These are phyloP conservation scores for Ophiocordyceps camponoti-leonardi DNA, from an alignment of 2,329 filamentous ascomycete genomes.

Conservation along the genomic window DNA sequence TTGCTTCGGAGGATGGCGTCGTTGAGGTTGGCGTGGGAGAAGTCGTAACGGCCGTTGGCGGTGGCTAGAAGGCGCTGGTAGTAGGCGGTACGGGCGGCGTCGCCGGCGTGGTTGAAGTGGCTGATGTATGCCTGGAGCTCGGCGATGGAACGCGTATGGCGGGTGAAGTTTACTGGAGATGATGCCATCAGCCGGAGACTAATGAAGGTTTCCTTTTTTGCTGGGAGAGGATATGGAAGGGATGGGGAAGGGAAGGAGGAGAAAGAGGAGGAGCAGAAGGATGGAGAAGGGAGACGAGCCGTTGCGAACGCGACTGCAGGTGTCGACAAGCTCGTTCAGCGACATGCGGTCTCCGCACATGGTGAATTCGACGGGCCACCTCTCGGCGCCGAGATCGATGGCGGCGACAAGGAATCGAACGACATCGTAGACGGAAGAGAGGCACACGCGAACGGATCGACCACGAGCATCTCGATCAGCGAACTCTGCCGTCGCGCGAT, in stretches of 20 bases:
- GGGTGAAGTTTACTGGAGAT: conserved; percentile 19
- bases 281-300: conserved; percentile 11
- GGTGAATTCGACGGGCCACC: conserved; percentile 52
- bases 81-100: conserved; percentile 30
- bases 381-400: conserved; percentile 38
- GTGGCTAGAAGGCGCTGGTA: conserved; percentile 50
- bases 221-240: too few species aligned
- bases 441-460: conserved; percentile 35
- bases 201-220: not conserved
- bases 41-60: conserved; percentile 50
- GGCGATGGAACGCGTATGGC: conserved; percentile 19
- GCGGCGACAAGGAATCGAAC: conserved; percentile 56
- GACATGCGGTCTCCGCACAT: conserved; percentile 51
- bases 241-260: too few species aligned
- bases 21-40: conserved; percentile 43
- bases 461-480: conserved; percentile 35
- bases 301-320: conserved; percentile 31
- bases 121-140: conserved; percentile 22
- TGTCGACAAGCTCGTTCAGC: conserved; percentile 38
- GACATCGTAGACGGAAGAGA: conserved; percentile 55
- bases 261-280: too few species aligned
- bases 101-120: conserved; percentile 26
- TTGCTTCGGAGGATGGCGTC: conserved; percentile 19
- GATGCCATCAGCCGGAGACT: conserved; percentile 5
- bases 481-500: conserved; percentile 38